These are phyloP conservation scores for Fusarium aywerte DNA, from an alignment of 2,329 filamentous ascomycete genomes.

Conservation along the genomic window DNA sequence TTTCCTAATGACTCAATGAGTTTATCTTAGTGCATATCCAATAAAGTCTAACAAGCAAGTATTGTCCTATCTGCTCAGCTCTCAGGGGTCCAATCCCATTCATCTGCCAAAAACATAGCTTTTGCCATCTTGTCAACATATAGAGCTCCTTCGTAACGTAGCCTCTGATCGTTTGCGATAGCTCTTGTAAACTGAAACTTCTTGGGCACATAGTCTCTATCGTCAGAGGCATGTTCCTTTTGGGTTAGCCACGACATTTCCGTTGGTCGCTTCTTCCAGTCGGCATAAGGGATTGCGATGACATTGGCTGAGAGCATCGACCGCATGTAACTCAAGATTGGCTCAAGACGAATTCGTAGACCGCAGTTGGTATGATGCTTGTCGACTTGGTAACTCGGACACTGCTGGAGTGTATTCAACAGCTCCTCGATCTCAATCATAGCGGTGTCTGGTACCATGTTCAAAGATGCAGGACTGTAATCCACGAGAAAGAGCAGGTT, in stretches of 20 bases:
- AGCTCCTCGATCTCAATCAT: conserved; percentile 70
- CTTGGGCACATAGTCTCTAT: conserved; percentile 29
- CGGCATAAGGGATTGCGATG: conserved; percentile 56
- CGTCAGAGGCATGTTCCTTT: conserved; percentile 20
- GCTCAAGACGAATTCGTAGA: conserved; percentile 71
- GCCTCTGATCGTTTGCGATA: conserved; percentile 60
- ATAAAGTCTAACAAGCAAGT: conserved; percentile 24
- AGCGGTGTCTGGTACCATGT: conserved; percentile 60
- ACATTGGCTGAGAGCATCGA: conserved; percentile 62
- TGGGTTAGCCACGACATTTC: conserved; percentile 55
- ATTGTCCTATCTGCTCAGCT: conserved; percentile 38
- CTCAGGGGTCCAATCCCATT: conserved; percentile 71
- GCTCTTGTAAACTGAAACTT: conserved; percentile 63
- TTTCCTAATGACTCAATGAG: conserved; percentile 29
- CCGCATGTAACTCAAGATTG: conserved; percentile 72
- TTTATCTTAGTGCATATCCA: conserved; percentile 38
- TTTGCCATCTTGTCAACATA: conserved; percentile 63
- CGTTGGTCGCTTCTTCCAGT: conserved; percentile 59
- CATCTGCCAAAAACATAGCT: conserved; percentile 64
- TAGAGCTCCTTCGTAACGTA: conserved; percentile 61
- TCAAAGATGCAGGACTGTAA: conserved; percentile 61
- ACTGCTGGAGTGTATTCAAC: conserved; percentile 70
- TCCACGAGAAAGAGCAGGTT: conserved; percentile 69
- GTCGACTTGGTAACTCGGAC: conserved; percentile 79
- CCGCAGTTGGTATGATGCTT: conserved; percentile 79